Base-by-base conservation (phyloP, 2,329 filamentous ascomycete genomes). In the Curvularia verruculosa region DNA sequence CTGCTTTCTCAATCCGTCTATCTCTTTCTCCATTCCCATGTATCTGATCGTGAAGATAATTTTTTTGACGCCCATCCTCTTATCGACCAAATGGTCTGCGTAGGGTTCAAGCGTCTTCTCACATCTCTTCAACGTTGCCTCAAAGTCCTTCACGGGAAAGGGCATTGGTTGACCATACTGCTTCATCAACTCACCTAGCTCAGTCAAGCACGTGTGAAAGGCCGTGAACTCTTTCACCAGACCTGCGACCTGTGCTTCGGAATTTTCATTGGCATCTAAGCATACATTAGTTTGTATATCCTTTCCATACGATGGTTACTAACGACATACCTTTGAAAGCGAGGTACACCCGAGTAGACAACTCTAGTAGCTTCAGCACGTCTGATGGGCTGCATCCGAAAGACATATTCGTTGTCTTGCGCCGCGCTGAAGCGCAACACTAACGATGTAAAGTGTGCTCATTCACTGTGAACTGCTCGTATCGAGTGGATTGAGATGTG, bases 11-110 rank as follows among this genome's bases (percentile, higher is more conserved):
- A 73, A 52, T 2, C 65, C 62, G 23, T 71, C 66, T 15, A 74
- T 67, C 48, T 74, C 71, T 37, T 71, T 73, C 56, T 74, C 71
- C 58, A 70, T 73, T 1, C 70, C 70, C 48, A 74, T 74, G 31
- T 71, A 74, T 47, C 65, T 66, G 51, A 74, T 66, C 6, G 66
- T 73, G 28, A 69, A 73, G 8, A 65, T 40, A 29, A 73, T 59
- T 49, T 73, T 74, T 47, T 63, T 68, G 10, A 69, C n/a, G 5
- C 61, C 65, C 69, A 73, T 74, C 56, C 61, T 70, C 53, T 63
- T 69, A 52, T 73, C 72, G 19, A 74, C 65, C 6, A 74, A 58
- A 37, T 73, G 63, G 13, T 67, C 66, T 6, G 64, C 59, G 51
- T 73, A 74, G 0, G 70, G 67, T 40, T 72, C 65, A 19, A 73